A percentile compares a stretch with the other conserved stretches of the same genome.
Conservation (phyloP, 2,329 filamentous ascomycete genomes). For the Nannizziopsis barbatae region DNA sequence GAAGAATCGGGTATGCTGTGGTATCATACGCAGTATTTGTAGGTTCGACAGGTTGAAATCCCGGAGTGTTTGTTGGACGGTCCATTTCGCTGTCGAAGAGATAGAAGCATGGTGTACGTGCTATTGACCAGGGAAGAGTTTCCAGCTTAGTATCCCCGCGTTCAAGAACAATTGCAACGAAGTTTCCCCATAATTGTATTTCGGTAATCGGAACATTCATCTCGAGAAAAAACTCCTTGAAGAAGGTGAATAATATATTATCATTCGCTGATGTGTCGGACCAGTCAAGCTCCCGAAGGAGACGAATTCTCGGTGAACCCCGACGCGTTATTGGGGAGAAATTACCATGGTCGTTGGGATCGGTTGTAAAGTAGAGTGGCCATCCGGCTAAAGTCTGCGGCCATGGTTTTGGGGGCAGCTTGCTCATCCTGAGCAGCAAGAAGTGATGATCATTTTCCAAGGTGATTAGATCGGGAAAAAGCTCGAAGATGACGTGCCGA, state of each 20-base stretch:
- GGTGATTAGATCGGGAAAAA: constrained; percentile 1
- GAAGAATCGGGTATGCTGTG: constrained; percentile 9
- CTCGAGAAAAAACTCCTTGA: constrained; percentile 11
- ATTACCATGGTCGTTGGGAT: constrained; percentile 4
- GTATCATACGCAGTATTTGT: constrained; percentile 3
- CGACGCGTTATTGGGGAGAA: constrained; percentile 5
- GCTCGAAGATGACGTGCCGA: neutral
- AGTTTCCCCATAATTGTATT: constrained; percentile 14
- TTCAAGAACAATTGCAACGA: constrained; percentile 16
- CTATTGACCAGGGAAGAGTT: constrained; percentile 10
- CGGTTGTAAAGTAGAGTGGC: constrained; percentile 9
- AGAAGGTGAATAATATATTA: constrained; percentile 9
- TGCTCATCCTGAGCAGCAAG: neutral
- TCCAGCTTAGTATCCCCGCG: constrained; percentile 4
- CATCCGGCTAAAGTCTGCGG: constrained; percentile 21
- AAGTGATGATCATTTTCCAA: constrained; percentile 5
- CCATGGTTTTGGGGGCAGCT: constrained; percentile 12
- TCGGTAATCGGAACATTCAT: constrained; percentile 13
- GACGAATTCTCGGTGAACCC: constrained; percentile 2
- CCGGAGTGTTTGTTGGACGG: neutral
- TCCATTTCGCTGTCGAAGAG: constrained; percentile 13
- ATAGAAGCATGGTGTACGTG: constrained; percentile 13
- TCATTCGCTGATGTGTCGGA: constrained; percentile 5
- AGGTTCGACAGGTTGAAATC: neutral
- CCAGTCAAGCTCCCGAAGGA: constrained; percentile 8